Evolutionary conservation across 441 rosid genomes (phyloP).

Genomic region (Mallotus japonicus): DNA sequence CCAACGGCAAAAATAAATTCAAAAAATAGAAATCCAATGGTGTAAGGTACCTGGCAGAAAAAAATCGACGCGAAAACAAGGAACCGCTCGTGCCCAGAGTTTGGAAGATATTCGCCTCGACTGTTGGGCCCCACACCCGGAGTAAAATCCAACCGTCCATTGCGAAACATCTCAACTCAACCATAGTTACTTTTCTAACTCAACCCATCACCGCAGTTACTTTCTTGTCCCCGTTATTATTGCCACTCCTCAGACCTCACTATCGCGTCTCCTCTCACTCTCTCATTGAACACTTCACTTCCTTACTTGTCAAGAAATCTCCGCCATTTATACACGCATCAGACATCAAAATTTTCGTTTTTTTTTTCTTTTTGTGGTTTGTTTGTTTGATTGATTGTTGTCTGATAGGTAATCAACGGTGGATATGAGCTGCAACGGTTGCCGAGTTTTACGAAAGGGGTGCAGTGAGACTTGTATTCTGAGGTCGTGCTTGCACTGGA

Average conservation of each 20-base stretch:
- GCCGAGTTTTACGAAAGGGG: constrained; percentile 63
- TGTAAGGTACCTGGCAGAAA: not conserved
- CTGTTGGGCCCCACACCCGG: not conserved
- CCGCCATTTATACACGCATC: not conserved
- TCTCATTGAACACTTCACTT: not conserved
- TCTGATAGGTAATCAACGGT: constrained; percentile 12
- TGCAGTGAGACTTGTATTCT: constrained; percentile 51
- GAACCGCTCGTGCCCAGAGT: constrained; percentile 67
- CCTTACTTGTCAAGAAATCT: constrained; percentile 19
- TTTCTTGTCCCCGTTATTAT: not conserved
- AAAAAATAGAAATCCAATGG: constrained; percentile 38
- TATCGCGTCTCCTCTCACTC: not conserved
- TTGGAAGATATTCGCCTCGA: constrained; percentile 51
- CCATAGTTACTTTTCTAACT: not conserved
- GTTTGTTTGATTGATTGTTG: no score
- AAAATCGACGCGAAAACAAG: constrained; percentile 58
- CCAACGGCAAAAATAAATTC: constrained; percentile 20
- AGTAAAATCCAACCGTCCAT: constrained; percentile 28
- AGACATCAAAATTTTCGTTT: not conserved
- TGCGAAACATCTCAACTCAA: constrained; percentile 26
- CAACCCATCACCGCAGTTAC: no score
- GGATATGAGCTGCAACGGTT: constrained; percentile 64
- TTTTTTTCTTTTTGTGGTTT: no score
- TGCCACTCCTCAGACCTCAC: constrained; percentile 9
- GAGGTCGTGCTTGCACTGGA: constrained; percentile 56